These are phyloP conservation scores for Amesomyces nigricolor DNA, from an alignment of 2,329 filamentous ascomycete species.

Conservation along the genomic window DNA sequence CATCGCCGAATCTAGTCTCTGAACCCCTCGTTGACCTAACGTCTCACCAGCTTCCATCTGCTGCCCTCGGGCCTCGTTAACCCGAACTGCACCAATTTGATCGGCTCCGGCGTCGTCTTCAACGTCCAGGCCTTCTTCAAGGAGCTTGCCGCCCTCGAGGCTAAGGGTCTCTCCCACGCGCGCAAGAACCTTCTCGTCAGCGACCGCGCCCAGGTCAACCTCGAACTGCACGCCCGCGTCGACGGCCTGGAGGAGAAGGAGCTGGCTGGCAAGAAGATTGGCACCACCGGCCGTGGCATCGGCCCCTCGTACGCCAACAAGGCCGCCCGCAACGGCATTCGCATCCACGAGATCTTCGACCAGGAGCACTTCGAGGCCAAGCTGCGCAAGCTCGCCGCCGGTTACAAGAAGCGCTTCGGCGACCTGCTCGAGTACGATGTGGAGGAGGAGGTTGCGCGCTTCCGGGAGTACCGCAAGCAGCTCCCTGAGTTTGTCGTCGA, in stretches of 20 bases:
- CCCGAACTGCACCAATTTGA: slow-evolving; percentile 64
- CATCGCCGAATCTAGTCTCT: neutral
- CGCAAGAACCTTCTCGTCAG: slow-evolving; percentile 56
- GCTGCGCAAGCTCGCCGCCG: slow-evolving; percentile 53
- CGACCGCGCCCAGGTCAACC: slow-evolving; percentile 56
- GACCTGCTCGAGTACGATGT: slow-evolving; percentile 50
- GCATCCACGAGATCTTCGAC: slow-evolving; percentile 62
- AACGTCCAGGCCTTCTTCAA: slow-evolving; percentile 58
- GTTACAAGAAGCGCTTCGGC: slow-evolving; percentile 65
- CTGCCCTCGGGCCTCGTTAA: slow-evolving; percentile 67
- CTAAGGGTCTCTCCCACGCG: slow-evolving; percentile 51
- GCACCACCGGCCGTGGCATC: slow-evolving; percentile 38
- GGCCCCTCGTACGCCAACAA: slow-evolving; percentile 28
- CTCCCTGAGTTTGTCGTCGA: slow-evolving; percentile 61
- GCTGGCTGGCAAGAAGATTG: slow-evolving; percentile 38
- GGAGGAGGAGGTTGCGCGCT: slow-evolving; percentile 61
- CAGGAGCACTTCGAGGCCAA: slow-evolving; percentile 60
- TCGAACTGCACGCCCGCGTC: slow-evolving; percentile 58
- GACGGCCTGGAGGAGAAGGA: slow-evolving; percentile 61
- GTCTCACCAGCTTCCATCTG: slow-evolving; percentile 49
- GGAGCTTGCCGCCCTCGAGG: slow-evolving; percentile 55
- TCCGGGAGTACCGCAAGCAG: slow-evolving; percentile 52
- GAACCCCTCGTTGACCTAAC: slow-evolving; percentile 19
- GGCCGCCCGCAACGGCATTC: slow-evolving; percentile 53
- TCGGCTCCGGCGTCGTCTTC: slow-evolving; percentile 65